A percentile compares a stretch with the other conserved stretches of the same genome.
These are phyloP conservation scores for Russula virescens DNA, from an alignment of 768 basidiomycete species.

Conservation along the genomic window DNA sequence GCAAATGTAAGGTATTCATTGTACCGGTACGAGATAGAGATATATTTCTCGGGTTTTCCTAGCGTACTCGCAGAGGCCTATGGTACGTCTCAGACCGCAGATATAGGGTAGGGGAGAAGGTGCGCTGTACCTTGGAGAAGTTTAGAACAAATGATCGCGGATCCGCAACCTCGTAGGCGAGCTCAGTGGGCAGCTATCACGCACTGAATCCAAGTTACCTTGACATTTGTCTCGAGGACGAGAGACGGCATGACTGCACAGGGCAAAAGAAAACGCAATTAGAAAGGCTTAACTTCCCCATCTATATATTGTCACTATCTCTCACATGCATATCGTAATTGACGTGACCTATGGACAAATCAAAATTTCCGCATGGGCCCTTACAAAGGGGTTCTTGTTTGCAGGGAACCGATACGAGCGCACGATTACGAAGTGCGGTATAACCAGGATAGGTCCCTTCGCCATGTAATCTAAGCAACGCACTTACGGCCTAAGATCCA, in stretches of 20 bases:
- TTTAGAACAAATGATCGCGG: conserved; percentile 4
- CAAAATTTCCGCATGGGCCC: no score
- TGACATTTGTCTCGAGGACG: conserved; percentile 20
- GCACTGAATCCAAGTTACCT: conserved; percentile 7
- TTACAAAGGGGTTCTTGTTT: no score
- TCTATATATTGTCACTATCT: background rate
- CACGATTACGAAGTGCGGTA: background rate
- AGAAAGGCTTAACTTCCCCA: background rate
- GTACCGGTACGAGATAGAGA: conserved; percentile 50
- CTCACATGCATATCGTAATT: background rate
- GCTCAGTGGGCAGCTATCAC: background rate
- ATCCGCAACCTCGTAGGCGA: conserved; percentile 9
- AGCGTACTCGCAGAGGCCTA: conserved; percentile 51
- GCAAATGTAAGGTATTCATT: conserved; percentile 56
- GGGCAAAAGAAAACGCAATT: background rate
- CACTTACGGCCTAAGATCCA: background rate
- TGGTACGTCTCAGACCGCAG: background rate
- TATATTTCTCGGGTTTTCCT: conserved; percentile 48
- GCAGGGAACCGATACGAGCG: no score
- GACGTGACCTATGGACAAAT: no score
- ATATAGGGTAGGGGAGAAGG: background rate
- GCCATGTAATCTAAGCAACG: background rate
- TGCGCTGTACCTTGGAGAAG: conserved; percentile 19
- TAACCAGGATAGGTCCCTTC: background rate
- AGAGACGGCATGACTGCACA: conserved; percentile 16